Evolutionary conservation across 2,329 filamentous ascomycete species (phyloP).

Genomic region (Aspergillus tanneri): DNA sequence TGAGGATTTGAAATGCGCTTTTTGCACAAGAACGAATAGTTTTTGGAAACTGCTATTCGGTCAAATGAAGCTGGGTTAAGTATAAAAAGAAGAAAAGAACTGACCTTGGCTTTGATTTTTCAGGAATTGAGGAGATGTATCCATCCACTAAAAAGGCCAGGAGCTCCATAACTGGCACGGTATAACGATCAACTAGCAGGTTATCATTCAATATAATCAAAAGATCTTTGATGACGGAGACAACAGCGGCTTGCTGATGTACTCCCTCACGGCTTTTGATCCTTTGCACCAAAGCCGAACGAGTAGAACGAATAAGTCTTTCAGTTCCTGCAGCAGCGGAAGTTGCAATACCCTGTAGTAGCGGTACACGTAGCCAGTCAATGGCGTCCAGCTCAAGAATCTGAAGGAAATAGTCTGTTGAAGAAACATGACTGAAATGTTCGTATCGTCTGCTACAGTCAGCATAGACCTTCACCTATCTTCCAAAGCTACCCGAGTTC

Average conservation of each 20-base stretch:
- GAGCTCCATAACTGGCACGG: conserved; percentile 74
- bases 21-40: conserved; percentile 71
- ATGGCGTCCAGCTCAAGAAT: conserved; percentile 38
- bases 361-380: conserved; percentile 37
- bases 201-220: conserved; percentile 54
- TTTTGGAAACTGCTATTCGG: conserved; percentile 49
- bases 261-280: conserved; percentile 25
- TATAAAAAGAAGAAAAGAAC: conserved; percentile 8
- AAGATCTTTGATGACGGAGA: conserved; percentile 53
- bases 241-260: conserved; percentile 41
- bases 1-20: conserved; percentile 76
- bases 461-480: conserved; percentile 8
- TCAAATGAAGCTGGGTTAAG: conserved; percentile 5
- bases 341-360: conserved; percentile 46
- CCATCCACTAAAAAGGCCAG: conserved; percentile 73
- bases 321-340: conserved; percentile 48
- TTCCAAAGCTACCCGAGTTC: too few species aligned
- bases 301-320: conserved; percentile 43
- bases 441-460: conserved; percentile 38
- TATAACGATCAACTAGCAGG: conserved; percentile 64
- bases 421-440: conserved; percentile 48
- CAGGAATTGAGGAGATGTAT: conserved; percentile 38
- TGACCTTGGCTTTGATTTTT: conserved; percentile 46
- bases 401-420: conserved; percentile 44
- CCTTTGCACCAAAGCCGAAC: conserved; percentile 42